Evolutionary conservation across 306 rosid species (phyloP).

Genomic region (Macrotyloma uniflorum): DNA sequence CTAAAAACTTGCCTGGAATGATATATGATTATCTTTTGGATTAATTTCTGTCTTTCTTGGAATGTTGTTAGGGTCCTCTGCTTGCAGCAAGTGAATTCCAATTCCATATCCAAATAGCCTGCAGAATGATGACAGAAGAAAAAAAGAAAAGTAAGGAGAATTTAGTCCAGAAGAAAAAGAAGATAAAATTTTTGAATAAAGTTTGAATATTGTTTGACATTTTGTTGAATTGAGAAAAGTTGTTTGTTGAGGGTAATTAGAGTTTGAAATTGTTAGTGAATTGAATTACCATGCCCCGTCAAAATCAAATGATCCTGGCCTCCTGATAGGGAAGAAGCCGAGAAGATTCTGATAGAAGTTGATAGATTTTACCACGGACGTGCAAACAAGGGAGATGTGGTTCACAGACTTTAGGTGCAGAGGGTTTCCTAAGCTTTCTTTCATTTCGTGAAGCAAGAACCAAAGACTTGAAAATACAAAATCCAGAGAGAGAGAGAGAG

Average conservation of each 20-base stretch:
- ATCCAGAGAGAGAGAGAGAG: background rate
- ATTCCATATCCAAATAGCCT: slow-evolving; percentile 91
- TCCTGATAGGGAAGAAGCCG: slow-evolving; percentile 79
- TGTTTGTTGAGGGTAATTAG: no score
- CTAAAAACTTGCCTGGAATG: slow-evolving; percentile 70
- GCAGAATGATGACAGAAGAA: background rate
- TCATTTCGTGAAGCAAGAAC: slow-evolving; percentile 43
- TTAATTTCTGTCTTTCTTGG: slow-evolving; percentile 70
- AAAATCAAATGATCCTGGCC: slow-evolving; percentile 90
- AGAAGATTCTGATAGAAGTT: slow-evolving; percentile 78
- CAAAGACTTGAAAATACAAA: background rate
- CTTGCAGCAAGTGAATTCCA: slow-evolving; percentile 84
- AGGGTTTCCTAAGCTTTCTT: slow-evolving; percentile 74
- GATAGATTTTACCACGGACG: slow-evolving; percentile 65
- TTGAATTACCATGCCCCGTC: slow-evolving; percentile 79
- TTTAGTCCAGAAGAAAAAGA: background rate
- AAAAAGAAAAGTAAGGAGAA: background rate
- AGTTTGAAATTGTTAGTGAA: background rate
- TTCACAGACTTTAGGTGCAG: slow-evolving; percentile 81
- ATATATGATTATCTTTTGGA: slow-evolving; percentile 93
- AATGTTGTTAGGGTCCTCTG: slow-evolving; percentile 56
- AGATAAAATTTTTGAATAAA: no score
- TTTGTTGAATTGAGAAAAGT: background rate
- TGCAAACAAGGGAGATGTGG: slow-evolving; percentile 80
- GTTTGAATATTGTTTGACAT: no score